Conservation (phyloP, 345 rosid genomes). For the Excoecaria cochinchinensis region DNA sequence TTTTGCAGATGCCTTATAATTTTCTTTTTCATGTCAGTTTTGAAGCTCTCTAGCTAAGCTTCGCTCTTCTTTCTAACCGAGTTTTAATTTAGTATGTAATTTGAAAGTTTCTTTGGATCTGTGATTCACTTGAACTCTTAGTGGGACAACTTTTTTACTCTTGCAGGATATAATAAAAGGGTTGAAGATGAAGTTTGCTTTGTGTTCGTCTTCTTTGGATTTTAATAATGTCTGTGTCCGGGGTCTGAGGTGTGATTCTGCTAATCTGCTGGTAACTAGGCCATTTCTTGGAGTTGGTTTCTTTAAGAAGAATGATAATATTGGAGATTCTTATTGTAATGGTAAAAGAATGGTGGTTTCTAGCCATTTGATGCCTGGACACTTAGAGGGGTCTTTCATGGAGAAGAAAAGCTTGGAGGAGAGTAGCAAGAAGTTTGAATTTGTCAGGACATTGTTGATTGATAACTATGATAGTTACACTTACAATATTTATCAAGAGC, state of each 20-base stretch:
- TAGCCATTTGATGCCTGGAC: constrained; percentile 48
- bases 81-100: too few species aligned
- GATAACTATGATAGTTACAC: constrained; percentile 98
- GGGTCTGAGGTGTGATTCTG: constrained; percentile 29
- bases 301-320: constrained; percentile 21
- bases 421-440: constrained; percentile 47
- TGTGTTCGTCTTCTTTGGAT: constrained; percentile 42
- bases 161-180: not conserved
- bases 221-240: constrained; percentile 36
- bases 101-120: not conserved
- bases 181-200: constrained; percentile 36
- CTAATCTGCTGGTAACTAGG: constrained; percentile 23
- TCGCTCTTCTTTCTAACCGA: too few species aligned
- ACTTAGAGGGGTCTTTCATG: constrained; percentile 50
- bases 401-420: constrained; percentile 42
- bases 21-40: too few species aligned
- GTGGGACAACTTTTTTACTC: not conserved
- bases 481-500: constrained; percentile 80
- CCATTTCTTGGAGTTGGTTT: constrained; percentile 34
- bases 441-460: constrained; percentile 79
- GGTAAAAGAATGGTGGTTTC: constrained; percentile 32
- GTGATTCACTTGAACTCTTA: not conserved
- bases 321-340: constrained; percentile 25
- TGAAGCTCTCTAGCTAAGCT: too few species aligned
- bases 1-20: too few species aligned